Percentiles rank a stretch among this genome's conserved stretches.
phyloP scores from a whole-genome alignment of 495 filamentous ascomycete species.

The Aspergillus sparsus region DNA sequence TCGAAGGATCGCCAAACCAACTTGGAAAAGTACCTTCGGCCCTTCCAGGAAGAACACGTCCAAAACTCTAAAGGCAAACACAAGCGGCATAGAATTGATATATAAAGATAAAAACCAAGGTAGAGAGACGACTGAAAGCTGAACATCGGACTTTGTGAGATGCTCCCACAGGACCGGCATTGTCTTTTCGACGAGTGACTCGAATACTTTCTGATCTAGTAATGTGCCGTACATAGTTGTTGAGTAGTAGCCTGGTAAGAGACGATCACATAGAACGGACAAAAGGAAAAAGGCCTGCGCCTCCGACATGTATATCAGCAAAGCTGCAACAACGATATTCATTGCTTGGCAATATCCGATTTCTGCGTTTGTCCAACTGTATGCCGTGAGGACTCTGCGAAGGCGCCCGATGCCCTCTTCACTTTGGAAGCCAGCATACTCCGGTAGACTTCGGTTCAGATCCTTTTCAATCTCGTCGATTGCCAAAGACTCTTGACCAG shows the following conservation, averaged over 20 bases:
- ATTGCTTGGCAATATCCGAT: conserved; percentile 99
- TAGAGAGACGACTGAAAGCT: conserved; percentile 96
- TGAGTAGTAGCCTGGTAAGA: conserved; percentile 95
- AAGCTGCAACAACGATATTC: conserved; percentile 96
- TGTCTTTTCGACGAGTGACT: conserved; percentile 94
- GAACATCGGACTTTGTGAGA: conserved; percentile 89
- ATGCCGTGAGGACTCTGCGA: conserved; percentile 87
- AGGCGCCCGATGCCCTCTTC: conserved; percentile 92
- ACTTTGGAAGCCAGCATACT: conserved; percentile 96
- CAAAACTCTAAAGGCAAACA: conserved; percentile 93
- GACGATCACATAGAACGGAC: conserved; percentile 85
- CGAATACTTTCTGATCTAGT: conserved; percentile 94
- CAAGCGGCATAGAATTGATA: conserved; percentile 98
- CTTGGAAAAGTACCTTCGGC: conserved; percentile 94
- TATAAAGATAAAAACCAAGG: conserved; percentile 98
- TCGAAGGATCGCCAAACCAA: conserved; percentile 92
- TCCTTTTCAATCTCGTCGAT: conserved; percentile 99
- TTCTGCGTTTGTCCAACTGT: conserved; percentile 92
- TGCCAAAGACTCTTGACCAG: conserved; percentile 81
- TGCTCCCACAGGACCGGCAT: conserved; percentile 99
- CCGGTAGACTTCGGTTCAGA: conserved; percentile 89
- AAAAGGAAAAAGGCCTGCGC: conserved; percentile 93
- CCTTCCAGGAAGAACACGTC: conserved; percentile 99
- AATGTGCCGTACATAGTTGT: conserved; percentile 98
- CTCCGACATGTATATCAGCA: conserved; percentile 98